Base-by-base conservation (phyloP, 2,329 filamentous ascomycete genomes). In the Botrytis galanthina region DNA sequence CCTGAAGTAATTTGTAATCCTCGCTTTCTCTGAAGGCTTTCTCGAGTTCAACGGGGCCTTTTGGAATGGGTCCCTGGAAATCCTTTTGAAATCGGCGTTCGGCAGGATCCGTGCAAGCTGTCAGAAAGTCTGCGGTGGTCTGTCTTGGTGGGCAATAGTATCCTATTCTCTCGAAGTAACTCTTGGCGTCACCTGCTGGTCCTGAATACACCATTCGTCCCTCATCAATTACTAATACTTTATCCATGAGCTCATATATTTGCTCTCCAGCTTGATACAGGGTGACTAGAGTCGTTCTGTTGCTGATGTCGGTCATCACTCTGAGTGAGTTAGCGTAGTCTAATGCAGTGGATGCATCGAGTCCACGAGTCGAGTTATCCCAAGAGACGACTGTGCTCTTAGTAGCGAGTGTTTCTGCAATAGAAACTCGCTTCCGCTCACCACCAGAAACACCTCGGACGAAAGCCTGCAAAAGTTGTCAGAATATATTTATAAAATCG, bases 291-390 rank as follows among this genome's bases (percentile, higher is more conserved):
- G 90, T 92, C 0, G 91, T 92, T 12, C 90, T 87, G 76, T 93
- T 89, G 79, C 87, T 90, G 75, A 94, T 88, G 75, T 94, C 91
- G 5, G 93, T 95, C 89, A 94, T 92, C 74, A 91, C 87, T 22
- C 90, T 86, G 3, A 92, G 83, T 0, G 89, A 90, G 73, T 90
- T 91, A 16, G 90, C 91, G 77, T 93, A 95, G 78, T 95, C 92
- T 7, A 95, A 85, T 7, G 93, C 93, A 0, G 92, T 95, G 1
- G 90, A 92, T 1, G 92, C 91, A 79, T 96, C 93, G 0, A 95
- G 84, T n/a, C 93, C 93, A 66, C 93, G 86, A 0, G 92, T 95
- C 0, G 89, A 91, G 81, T 95, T 95, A 77, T 95, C 93, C 91
- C 92, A 95, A 57, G 90, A 91, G 48, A 92, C 89, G 1, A 95